These are phyloP conservation scores for Globisporangium perplexum DNA, from an alignment of 352 stramenopile genomes.

Conservation along the genomic window DNA sequence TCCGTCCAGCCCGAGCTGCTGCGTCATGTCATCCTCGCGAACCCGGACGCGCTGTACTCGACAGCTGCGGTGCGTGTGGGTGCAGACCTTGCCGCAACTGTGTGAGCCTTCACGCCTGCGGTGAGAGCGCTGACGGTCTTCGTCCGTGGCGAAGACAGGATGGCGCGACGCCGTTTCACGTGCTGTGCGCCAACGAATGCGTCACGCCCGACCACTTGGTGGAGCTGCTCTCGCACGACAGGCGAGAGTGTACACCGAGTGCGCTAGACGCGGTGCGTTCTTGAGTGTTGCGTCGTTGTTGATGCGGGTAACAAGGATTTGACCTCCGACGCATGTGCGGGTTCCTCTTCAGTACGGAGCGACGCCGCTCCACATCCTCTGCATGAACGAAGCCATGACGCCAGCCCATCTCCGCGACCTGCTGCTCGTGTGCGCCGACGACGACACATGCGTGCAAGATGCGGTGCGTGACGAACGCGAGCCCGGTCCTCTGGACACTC, in stretches of 20 bases:
- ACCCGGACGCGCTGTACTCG: constrained; percentile 23
- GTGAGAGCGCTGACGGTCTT: neutral
- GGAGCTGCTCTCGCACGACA: constrained; percentile 34
- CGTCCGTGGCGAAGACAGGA: constrained; percentile 16
- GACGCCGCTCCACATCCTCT: constrained; percentile 57
- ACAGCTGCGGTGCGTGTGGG: constrained; percentile 21
- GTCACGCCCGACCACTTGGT: constrained; percentile 33
- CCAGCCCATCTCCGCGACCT: constrained; percentile 28
- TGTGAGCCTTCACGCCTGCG: neutral
- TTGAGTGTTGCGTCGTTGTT: neutral
- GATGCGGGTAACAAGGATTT: neutral
- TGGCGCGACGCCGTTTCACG: constrained; percentile 35
- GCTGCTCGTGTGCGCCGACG: constrained; percentile 29
- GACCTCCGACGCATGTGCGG: neutral
- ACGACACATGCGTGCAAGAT: constrained; percentile 43
- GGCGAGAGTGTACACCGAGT: constrained; percentile 15
- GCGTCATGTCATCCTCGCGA: constrained; percentile 18
- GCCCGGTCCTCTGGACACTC: neutral
- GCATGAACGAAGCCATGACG: constrained; percentile 48
- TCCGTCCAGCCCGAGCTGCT: constrained; percentile 24
- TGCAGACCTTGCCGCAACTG: too few species aligned
- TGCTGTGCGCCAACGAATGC: constrained; percentile 42
- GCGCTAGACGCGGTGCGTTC: constrained; percentile 4
- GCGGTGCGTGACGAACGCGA: constrained; percentile 9
- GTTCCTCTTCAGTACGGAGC: constrained; percentile 32